Percentiles rank a stretch among this genome's conserved stretches.
phyloP scores from a whole-genome alignment of 306 rosid species.

The Quercus wislizeni region DNA sequence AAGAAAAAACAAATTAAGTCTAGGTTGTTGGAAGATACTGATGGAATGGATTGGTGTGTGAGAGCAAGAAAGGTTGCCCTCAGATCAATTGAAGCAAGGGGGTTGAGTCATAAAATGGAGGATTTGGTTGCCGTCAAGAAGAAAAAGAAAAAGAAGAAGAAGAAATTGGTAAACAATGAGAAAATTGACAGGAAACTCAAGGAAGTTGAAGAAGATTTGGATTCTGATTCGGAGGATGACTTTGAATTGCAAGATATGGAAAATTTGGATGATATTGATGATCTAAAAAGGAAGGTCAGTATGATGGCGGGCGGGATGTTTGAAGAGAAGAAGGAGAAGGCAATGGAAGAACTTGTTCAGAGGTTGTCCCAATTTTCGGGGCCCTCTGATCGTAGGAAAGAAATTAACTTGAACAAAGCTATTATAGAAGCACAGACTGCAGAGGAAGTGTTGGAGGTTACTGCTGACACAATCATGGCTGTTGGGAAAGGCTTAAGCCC shows the following conservation, averaged over 20 bases:
- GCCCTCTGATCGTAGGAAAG: conserved; percentile 75
- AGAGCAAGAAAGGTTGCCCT: conserved; percentile 78
- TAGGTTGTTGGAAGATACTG: conserved; percentile 51
- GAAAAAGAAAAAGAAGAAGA: conserved; percentile 55
- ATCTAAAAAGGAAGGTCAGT: conserved; percentile 50
- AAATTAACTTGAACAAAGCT: conserved; percentile 66
- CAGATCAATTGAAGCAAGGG: conserved; percentile 62
- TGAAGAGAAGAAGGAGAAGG: conserved; percentile 54
- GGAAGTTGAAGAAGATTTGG: conserved; percentile 33
- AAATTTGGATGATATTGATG: conserved; percentile 22
- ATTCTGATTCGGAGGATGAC: conserved; percentile 42
- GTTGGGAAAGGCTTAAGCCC: conserved; percentile 90
- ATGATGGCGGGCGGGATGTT: conserved; percentile 60
- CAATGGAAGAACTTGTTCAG: conserved; percentile 55
- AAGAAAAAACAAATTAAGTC: conserved; percentile 44
- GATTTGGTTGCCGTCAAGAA: conserved; percentile 50
- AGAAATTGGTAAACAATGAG: conserved; percentile 36
- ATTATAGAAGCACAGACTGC: conserved; percentile 81
- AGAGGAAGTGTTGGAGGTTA: conserved; percentile 72
- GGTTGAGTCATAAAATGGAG: conserved; percentile 51
- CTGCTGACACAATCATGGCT: conserved; percentile 66
- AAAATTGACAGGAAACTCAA: conserved; percentile 40
- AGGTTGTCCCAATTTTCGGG: conserved; percentile 77
- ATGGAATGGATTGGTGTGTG: conserved; percentile 85
- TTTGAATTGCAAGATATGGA: conserved; percentile 18